Evolutionary conservation across 225 moss, liverwort and hornwort genomes (phyloP).

Genomic region (Neckera pumila): DNA sequence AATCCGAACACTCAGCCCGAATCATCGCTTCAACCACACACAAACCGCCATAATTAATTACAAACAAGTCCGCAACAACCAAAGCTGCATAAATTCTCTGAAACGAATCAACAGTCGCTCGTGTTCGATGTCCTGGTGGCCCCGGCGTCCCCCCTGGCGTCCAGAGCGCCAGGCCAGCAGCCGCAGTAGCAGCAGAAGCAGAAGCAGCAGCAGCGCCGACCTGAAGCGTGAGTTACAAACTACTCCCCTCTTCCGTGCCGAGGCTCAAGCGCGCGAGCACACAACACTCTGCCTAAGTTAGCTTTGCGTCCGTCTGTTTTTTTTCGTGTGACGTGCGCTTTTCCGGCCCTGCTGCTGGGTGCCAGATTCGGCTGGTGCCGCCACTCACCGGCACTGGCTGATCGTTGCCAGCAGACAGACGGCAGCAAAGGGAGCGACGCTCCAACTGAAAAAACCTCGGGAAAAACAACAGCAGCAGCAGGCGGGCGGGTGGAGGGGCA

Average conservation of each 20-base stretch:
- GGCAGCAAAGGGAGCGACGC: neutral
- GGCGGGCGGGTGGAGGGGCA: neutral
- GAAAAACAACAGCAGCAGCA: neutral
- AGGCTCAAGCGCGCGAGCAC: neutral
- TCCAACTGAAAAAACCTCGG: constrained; percentile 7
- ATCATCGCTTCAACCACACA: neutral
- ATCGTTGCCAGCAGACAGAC: neutral
- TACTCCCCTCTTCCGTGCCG: neutral
- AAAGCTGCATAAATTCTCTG: neutral
- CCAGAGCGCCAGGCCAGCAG: neutral
- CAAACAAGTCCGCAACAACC: neutral
- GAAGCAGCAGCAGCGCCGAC: neutral
- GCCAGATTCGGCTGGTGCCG: constrained; percentile 14
- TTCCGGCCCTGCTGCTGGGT: constrained; percentile 9
- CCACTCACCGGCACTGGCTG: constrained; percentile 7
- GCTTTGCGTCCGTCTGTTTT: neutral
- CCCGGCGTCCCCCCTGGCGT: neutral
- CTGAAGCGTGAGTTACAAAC: constrained; percentile 18
- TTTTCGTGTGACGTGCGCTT: constrained; percentile 9
- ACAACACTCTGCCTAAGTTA: neutral
- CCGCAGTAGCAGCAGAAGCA: neutral
- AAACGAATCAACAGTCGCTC: neutral
- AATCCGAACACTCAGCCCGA: neutral
- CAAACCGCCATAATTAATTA: neutral
- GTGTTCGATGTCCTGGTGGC: neutral